phyloP scores from a whole-genome alignment of 2,329 filamentous ascomycete genomes.

The Aulographum hederae region DNA sequence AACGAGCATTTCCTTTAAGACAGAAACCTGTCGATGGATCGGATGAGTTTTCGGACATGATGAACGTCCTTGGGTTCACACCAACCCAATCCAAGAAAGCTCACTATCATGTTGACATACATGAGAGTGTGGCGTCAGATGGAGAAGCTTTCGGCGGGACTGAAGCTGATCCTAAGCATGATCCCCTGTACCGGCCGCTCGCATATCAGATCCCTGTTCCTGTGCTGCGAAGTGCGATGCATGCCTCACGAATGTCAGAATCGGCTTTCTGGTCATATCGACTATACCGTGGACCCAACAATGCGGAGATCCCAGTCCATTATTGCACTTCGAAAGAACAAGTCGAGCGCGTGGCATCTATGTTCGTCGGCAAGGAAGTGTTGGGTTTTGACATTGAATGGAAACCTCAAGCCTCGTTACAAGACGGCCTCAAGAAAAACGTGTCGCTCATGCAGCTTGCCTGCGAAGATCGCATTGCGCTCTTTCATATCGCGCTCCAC shows the following conservation, averaged over 20 bases:
- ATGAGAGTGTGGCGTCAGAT: too few species aligned
- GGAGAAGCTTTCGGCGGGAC: too few species aligned
- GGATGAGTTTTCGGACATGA: too few species aligned
- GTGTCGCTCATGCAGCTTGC: constrained; percentile 74
- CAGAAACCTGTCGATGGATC: too few species aligned
- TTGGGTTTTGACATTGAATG: constrained; percentile 90
- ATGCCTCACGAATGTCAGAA: neutral
- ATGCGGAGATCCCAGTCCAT: constrained; percentile 45
- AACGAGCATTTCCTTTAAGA: too few species aligned
- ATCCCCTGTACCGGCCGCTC: too few species aligned
- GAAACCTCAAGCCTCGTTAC: constrained; percentile 32
- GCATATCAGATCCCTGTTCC: constrained; percentile 4
- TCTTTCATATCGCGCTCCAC: constrained; percentile 61
- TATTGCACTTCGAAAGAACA: constrained; percentile 55
- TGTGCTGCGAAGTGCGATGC: constrained; percentile 1
- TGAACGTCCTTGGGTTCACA: too few species aligned
- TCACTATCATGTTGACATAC: too few species aligned
- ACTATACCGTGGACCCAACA: constrained; percentile 41
- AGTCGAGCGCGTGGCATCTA: constrained; percentile 45
- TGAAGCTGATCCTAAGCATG: too few species aligned
- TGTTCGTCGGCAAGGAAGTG: constrained; percentile 51
- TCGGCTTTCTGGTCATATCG: constrained; percentile 44
- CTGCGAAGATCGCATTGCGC: constrained; percentile 52
- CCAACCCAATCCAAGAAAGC: too few species aligned
- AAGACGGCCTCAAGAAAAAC: constrained; percentile 40